Base-by-base conservation (phyloP, 441 rosid genomes). In the Bocquillonia castaneifolia region DNA sequence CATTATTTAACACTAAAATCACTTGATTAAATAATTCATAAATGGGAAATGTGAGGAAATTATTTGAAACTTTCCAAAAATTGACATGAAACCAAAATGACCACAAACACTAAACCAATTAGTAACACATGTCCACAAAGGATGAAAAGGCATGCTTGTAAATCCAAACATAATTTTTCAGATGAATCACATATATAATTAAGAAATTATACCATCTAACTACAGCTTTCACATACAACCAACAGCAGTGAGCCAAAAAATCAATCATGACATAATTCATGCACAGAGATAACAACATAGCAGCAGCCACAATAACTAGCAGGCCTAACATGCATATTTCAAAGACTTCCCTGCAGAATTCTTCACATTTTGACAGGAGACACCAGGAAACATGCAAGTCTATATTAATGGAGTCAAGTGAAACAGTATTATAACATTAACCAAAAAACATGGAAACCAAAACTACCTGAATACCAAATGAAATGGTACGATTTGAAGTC, bases 381-480 rank as follows among this genome's bases (percentile, higher is more conserved):
- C 52, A 29, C 34, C 48, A 50, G 44, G 56, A 10, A n/a, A 63
- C 42, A 57, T 26, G 36, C 59, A 9, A 68, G 57, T 18, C 20
- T 61, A 37, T 37, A 53, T 50, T 4, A 42, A 64, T 31, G 39
- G 51, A 59, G 34, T 22, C 48, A 53, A 50, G 65, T 42, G 36
- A 61, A 40, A 52, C 36, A 51, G n/a, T 51, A 57, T 39, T 29
- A 64, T 29, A 66, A 50, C 26, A 6, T 25, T 37, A 64, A 71
- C 34, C 6, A 1, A 23, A 34, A 40, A 72, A 20, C 8, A 32
- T 25, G 17, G 22, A 70, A 53, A n/a, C 23, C 39, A 22, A 17
- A 44, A 37, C 12, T 61, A n/a, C 59, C 56, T 42, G 44, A 51
- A 70, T 17, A n/a, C 65, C 58, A 58, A 36, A 55, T 44, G 26